Evolutionary conservation across 2,329 filamentous ascomycete species (phyloP).

Genomic region (Fusarium oxysporum): DNA sequence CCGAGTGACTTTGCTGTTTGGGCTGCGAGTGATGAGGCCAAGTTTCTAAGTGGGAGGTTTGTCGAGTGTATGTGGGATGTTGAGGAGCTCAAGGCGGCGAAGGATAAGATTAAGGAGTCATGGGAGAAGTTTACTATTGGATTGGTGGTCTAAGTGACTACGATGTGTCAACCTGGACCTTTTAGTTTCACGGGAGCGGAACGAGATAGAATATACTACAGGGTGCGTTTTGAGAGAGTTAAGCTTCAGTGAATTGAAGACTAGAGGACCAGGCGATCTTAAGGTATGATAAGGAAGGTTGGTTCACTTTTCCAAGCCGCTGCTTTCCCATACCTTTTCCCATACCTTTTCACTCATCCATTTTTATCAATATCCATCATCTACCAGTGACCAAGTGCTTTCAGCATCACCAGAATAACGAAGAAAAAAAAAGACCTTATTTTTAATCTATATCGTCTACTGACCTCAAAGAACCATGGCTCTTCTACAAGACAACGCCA

Average conservation of each 20-base stretch:
- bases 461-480: not conserved
- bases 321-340: not conserved
- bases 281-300: no score
- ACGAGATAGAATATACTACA: not conserved
- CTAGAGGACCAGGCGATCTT: no score
- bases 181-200: not conserved
- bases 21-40: conserved; percentile 57
- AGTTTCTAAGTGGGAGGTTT: conserved; percentile 59
- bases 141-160: not conserved
- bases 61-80: conserved; percentile 65
- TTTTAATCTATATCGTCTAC: not conserved
- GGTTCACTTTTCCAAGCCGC: not conserved
- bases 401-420: not conserved
- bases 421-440: not conserved
- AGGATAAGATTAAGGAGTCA: conserved; percentile 48
- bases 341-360: not conserved
- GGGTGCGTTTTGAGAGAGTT: not conserved
- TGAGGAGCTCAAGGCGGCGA: conserved; percentile 57
- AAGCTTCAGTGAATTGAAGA: no score
- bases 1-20: conserved; percentile 58
- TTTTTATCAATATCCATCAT: not conserved
- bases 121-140: conserved; percentile 37
- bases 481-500: no score
- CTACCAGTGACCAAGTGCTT: not conserved
- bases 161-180: no score